A percentile compares a stretch with the other conserved stretches of the same genome.
Evolutionary conservation across 768 basidiomycete genomes (phyloP).

Genomic region (Leccinum subtestaceum): DNA sequence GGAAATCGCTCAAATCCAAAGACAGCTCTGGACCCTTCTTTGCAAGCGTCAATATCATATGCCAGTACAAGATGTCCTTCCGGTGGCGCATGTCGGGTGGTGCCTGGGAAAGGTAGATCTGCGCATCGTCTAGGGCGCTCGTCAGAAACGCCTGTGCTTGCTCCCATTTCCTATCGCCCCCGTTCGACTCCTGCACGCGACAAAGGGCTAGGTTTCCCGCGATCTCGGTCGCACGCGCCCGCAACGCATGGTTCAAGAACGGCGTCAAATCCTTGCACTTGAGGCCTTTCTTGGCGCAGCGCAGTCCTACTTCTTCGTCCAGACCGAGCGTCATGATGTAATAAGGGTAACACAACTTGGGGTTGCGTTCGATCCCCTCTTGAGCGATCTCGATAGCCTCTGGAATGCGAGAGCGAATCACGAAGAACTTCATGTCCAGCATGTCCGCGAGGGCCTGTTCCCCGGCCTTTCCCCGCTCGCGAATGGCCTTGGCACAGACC

Average conservation of each 20-base stretch:
- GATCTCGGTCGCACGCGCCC: conserved; percentile 58
- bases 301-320: conserved; percentile 37
- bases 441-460: conserved; percentile 56
- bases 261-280: conserved; percentile 53
- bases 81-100: conserved; percentile 61
- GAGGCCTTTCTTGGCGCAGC: conserved; percentile 61
- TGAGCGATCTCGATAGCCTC: conserved; percentile 48
- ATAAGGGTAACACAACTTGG: conserved; percentile 56
- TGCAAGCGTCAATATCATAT: conserved; percentile 53
- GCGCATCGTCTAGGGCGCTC: conserved; percentile 61
- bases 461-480: conserved; percentile 37
- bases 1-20: conserved; percentile 32
- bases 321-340: conserved; percentile 52
- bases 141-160: conserved; percentile 60
- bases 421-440: conserved; percentile 57
- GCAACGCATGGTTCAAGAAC: conserved; percentile 55
- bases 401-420: conserved; percentile 45
- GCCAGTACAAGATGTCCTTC: conserved; percentile 57
- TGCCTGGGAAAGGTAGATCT: conserved; percentile 48
- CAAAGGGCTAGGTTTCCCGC: conserved; percentile 53
- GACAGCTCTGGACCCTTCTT: conserved; percentile 49
- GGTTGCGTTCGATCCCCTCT: conserved; percentile 47
- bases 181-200: conserved; percentile 40
- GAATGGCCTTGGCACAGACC: conserved; percentile 51
- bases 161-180: conserved; percentile 46